Base-by-base conservation (phyloP, 2,329 filamentous ascomycete genomes). In the Drechslerella dactyloides region DNA sequence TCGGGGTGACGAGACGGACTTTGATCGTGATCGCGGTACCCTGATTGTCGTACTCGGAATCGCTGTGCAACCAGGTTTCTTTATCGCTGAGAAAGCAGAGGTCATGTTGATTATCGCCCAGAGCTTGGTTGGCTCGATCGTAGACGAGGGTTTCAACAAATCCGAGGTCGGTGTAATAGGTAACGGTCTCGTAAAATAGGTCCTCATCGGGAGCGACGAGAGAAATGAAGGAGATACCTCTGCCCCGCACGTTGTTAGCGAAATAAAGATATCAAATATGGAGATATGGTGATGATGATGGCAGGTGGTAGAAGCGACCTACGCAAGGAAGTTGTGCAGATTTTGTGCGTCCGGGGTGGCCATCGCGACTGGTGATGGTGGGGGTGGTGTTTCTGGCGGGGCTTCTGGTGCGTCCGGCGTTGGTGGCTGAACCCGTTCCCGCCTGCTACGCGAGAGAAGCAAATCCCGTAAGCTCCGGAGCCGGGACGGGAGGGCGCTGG, bases 201-300 rank as follows among this genome's bases (percentile, higher is more conserved):
- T 76, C 74, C 42, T 77, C 76, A n/a, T 73, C 74, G 19, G 75
- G 74, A n/a, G 76, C 76, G 27, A 77, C 69, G 2, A 77, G 66
- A n/a, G 76, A 77, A 19, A 77, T 60, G 42, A 76, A 77, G 15
- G 75, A 76, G 50, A 77, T 73, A 17, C 76, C 76, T 51, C 76
- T 77, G 54, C 10, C 23, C 11, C 13, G 7, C 13, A 17, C 13
- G 37, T 27, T 63, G 30, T 35, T 27, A 30, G 10, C 44, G 10
- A n/a, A 19, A 35, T 37, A 37, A 21, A 5, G 13, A 42, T 46
- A 42, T 15, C 55, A 6, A 46, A 23, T 27, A 64, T 11, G 30
- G 13, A 19, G n/a, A 37, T 66, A 74, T 59, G 10, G 35, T 15
- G 40, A 30, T 55, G 33, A 37, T 23, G 40, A 42, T 42, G 51